Conservation (phyloP, 2,329 filamentous ascomycete species). For the Meredithiella fracta region DNA sequence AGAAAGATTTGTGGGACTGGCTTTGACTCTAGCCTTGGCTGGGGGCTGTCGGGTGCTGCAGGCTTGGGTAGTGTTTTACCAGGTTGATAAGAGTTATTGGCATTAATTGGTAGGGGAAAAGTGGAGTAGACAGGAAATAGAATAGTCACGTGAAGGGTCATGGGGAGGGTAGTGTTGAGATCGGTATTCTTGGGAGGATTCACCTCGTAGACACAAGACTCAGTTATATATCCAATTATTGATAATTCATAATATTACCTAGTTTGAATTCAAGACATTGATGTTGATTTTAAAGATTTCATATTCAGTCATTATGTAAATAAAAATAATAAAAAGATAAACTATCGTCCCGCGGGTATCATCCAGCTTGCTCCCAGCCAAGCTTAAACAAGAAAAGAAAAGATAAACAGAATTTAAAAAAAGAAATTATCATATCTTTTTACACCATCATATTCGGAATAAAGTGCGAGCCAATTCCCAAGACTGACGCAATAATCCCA, state of each 20-base stretch:
- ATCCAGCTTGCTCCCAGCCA: neutral
- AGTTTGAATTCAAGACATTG: neutral
- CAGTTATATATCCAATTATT: neutral
- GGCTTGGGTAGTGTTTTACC: no score
- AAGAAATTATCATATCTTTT: neutral
- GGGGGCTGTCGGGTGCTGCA: no score
- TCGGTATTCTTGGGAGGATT: neutral
- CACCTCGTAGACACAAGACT: neutral
- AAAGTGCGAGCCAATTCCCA: conserved; percentile 17
- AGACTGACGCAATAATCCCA: conserved; percentile 17
- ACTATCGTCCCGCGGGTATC: neutral
- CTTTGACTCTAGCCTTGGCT: no score
- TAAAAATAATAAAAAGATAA: conserved; percentile 3
- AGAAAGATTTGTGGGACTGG: neutral
- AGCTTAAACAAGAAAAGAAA: conserved; percentile 2
- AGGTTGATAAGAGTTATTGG: no score
- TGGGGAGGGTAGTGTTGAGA: neutral
- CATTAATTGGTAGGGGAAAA: neutral
- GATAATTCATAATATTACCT: no score
- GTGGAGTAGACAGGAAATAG: neutral
- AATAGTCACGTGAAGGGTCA: conserved; percentile 6
- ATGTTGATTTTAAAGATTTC: neutral
- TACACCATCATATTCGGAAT: conserved; percentile 14
- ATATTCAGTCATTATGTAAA: neutral
- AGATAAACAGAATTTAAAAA: neutral